These are phyloP conservation scores for Solanum lycopersicoides DNA, from an alignment of 257 asterid genomes.

Conservation along the genomic window DNA sequence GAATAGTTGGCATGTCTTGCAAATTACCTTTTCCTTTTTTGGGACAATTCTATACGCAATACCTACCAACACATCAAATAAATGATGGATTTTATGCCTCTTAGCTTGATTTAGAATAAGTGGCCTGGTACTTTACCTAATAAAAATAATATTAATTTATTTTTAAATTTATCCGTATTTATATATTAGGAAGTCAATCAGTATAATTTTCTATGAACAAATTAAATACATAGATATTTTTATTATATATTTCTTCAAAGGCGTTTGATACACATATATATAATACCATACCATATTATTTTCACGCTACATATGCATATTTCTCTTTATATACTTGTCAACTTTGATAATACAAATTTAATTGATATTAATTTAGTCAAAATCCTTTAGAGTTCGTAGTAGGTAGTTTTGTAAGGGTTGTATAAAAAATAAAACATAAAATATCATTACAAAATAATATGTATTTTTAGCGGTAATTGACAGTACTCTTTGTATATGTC, in stretches of 20 bases:
- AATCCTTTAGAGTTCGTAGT: not conserved
- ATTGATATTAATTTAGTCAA: not conserved
- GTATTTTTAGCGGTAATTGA: no score
- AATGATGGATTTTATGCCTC: not conserved
- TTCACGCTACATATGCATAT: not conserved
- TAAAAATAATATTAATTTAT: not conserved
- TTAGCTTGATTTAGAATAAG: not conserved
- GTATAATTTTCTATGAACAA: not conserved
- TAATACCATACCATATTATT: not conserved
- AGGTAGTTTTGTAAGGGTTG: no score
- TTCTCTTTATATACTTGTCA: not conserved
- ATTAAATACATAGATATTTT: not conserved
- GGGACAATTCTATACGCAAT: not conserved
- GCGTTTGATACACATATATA: not conserved
- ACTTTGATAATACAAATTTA: not conserved
- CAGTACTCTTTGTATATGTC: no score
- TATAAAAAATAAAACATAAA: no score
- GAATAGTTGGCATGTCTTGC: constrained; percentile 6
- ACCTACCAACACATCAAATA: not conserved
- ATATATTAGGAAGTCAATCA: not conserved
- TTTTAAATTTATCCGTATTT: not conserved
- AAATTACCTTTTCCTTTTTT: not conserved
- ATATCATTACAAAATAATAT: no score
- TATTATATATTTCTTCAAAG: not conserved
- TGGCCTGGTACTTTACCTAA: not conserved